A percentile compares a stretch with the other conserved stretches of the same genome.
These are phyloP conservation scores for Pluteus cervinus DNA, from an alignment of 768 basidiomycete species.

Conservation along the genomic window DNA sequence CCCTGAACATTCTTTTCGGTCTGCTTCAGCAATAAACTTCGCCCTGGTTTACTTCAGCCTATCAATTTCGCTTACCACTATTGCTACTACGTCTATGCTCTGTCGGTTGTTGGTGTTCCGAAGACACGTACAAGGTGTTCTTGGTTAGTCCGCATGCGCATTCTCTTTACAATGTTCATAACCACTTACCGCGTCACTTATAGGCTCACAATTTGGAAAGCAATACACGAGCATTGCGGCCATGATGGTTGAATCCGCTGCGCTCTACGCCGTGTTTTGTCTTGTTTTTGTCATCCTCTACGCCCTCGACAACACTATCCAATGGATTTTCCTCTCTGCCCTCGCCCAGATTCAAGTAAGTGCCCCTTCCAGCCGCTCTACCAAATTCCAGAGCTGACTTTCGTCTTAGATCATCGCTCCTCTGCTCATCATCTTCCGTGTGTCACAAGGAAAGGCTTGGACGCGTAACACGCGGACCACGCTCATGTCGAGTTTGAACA, in stretches of 20 bases:
- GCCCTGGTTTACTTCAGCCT: slow-evolving; percentile 23
- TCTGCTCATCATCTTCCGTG: slow-evolving; percentile 42
- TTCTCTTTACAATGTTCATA: slow-evolving; percentile 27
- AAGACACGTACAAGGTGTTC: no score
- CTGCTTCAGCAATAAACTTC: slow-evolving; percentile 15
- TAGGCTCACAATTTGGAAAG: slow-evolving; percentile 16
- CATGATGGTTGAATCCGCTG: slow-evolving; percentile 31
- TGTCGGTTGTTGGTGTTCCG: no score
- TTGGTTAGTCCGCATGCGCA: no score
- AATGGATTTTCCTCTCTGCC: slow-evolving; percentile 23
- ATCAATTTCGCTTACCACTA: slow-evolving; percentile 24
- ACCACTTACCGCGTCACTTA: slow-evolving; percentile 21
- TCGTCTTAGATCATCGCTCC: slow-evolving; percentile 35
- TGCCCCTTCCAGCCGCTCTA: slow-evolving; percentile 1
- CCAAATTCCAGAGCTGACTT: slow-evolving; percentile 19
- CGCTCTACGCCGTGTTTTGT: slow-evolving; percentile 25
- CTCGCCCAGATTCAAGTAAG: slow-evolving; percentile 22
- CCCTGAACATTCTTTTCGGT: slow-evolving; percentile 23
- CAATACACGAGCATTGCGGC: slow-evolving; percentile 24
- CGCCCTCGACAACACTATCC: slow-evolving; percentile 23
- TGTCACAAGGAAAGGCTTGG: slow-evolving; percentile 42
- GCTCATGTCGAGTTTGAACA: no score
- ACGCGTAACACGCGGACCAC: slow-evolving; percentile 18
- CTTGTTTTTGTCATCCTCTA: slow-evolving; percentile 26
- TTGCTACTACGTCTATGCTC: no score